Evolutionary conservation across 345 rosid genomes (phyloP).

Genomic region (Atalantia buxifolia): DNA sequence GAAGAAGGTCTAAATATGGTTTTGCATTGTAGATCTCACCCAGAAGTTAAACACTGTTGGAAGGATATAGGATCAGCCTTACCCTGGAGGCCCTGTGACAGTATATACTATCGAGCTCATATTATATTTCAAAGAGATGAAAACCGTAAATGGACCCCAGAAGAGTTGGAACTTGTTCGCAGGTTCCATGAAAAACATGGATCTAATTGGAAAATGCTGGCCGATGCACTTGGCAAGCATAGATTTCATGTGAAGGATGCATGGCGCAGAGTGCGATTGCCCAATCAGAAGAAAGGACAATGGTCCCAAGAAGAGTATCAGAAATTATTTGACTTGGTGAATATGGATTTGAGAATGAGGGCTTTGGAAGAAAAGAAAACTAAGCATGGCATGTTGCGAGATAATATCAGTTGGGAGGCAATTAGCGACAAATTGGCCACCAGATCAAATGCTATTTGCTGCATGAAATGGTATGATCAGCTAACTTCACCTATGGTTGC

Average conservation of each 20-base stretch:
- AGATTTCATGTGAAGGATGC: slow-evolving; percentile 74
- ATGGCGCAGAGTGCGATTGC: slow-evolving; percentile 55
- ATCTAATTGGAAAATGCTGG: slow-evolving; percentile 58
- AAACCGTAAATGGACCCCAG: slow-evolving; percentile 52
- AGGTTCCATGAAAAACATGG: slow-evolving; percentile 53
- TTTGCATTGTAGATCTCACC: slow-evolving; percentile 39
- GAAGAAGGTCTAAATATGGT: slow-evolving; percentile 63
- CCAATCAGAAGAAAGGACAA: slow-evolving; percentile 35
- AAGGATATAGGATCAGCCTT: slow-evolving; percentile 59
- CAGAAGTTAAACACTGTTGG: slow-evolving; percentile 55
- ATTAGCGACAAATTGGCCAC: slow-evolving; percentile 52
- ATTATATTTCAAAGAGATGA: slow-evolving; percentile 50
- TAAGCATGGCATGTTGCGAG: slow-evolving; percentile 69
- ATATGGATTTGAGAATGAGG: slow-evolving; percentile 54
- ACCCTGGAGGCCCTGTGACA: slow-evolving; percentile 50
- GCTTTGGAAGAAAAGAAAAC: slow-evolving; percentile 42
- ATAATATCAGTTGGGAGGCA: slow-evolving; percentile 71
- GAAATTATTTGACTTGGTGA: slow-evolving; percentile 60
- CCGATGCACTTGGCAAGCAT: slow-evolving; percentile 53
- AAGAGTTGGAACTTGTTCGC: slow-evolving; percentile 47
- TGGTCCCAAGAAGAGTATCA: slow-evolving; percentile 80
- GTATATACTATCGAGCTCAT: slow-evolving; percentile 63
- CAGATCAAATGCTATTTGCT: slow-evolving; percentile 40
- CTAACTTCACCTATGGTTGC: slow-evolving; percentile 63
- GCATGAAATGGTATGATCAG: slow-evolving; percentile 59